These are phyloP conservation scores for Brassica carinata DNA, from an alignment of 345 rosid genomes.

Conservation along the genomic window DNA sequence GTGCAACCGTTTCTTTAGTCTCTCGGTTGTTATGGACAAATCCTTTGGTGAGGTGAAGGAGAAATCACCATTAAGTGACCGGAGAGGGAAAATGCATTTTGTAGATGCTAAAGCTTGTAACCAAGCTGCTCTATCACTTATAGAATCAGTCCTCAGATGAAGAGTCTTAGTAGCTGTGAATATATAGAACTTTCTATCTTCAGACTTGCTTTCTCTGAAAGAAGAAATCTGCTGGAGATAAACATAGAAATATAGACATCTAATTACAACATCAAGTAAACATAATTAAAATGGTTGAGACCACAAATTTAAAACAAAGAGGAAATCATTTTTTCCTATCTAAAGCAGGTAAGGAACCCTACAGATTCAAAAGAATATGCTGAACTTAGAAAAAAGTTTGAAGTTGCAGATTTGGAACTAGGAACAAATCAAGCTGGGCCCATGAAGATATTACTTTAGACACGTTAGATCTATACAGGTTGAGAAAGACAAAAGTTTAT, in stretches of 20 bases:
- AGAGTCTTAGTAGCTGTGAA: constrained; percentile 97
- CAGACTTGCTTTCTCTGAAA: constrained; percentile 96
- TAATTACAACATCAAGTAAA: constrained; percentile 13
- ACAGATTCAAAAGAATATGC: constrained; percentile 9
- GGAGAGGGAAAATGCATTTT: constrained; percentile 63
- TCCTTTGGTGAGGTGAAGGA: constrained; percentile 57
- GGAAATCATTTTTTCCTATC: constrained; percentile 9
- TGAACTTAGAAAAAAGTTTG: constrained; percentile 15
- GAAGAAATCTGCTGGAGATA: constrained; percentile 78
- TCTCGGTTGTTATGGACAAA: constrained; percentile 72
- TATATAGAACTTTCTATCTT: constrained; percentile 83
- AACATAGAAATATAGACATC: constrained; percentile 28
- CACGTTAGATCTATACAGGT: constrained; percentile 22
- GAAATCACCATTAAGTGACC: constrained; percentile 61
- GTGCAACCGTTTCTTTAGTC: constrained; percentile 65
- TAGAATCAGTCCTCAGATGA: constrained; percentile 87
- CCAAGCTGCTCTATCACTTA: constrained; percentile 84
- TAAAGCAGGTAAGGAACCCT: constrained; percentile 17
- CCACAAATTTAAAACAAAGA: constrained; percentile 2
- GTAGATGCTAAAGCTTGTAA: constrained; percentile 81
- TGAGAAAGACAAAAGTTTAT: constrained; percentile 22
- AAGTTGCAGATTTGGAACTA: constrained; percentile 27
- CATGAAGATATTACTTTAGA: constrained; percentile 33
- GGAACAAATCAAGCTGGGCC: constrained; percentile 38
- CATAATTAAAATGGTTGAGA: constrained; percentile 3